Evolutionary conservation across 257 asterid genomes (phyloP), one percentile per base, ranked within the genome.

Genomic region (Verbascum thapsus): DNA sequence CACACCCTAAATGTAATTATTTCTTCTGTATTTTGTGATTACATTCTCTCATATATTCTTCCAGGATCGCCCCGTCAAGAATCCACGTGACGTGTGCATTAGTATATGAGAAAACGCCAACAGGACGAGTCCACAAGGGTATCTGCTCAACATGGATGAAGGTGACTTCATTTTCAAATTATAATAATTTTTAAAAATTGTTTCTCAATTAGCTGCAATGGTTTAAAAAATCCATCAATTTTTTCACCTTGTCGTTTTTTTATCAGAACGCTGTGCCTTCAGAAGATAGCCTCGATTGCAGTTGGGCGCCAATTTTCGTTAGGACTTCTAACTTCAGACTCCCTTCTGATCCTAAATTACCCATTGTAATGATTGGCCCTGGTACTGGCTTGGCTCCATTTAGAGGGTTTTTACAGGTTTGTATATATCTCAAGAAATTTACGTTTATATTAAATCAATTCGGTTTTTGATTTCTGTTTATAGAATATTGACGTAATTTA

Each of bases 371-470:
- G 99, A 80, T 90, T 11, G 99, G 99, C 50, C 99, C 99, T 51
- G 99, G 99, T 56, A 94, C 99, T 37, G 99, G 99, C 9, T 74
- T 94, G 74, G 99, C 99, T 65, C 99, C 99, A 17, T 90, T 94
- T 64, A 84, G 99, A 63, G 99, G 99, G 49, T 94, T 94, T 75
- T 95, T 94, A 75, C 99, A 92, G 98, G 98, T 91, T 74, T 26
- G 83, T 39, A 4, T 52, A 47, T 39, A 26, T 26, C 32, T 26
- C 32, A 49, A 50, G 10, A 44, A n/a, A 17, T 37, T 35, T 48
- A 11, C 52, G 9, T 37, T 52, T 10, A 3, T 3, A 23, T 54
- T n/a, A n/a, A n/a, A n/a, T 5, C 7, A 41, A 45, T 15, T 19
- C 40, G 15, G 37, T 43, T 51, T 38, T 10, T 6, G 22, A 18